These are phyloP conservation scores for Lophiotrema nucula DNA, from an alignment of 495 filamentous ascomycete species.

Conservation along the genomic window DNA sequence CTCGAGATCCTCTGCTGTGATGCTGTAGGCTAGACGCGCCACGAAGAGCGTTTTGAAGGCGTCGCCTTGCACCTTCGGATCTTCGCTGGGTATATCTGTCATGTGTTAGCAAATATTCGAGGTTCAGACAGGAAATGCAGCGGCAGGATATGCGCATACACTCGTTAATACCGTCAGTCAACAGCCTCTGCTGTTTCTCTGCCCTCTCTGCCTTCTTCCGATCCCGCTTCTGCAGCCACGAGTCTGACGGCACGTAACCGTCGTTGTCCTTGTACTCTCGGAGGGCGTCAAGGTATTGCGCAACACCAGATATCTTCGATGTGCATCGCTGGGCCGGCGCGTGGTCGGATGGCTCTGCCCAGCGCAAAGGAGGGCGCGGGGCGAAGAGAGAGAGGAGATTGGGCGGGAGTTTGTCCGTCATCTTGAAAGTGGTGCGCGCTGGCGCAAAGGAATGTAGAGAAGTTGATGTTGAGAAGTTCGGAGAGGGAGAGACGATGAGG, in stretches of 20 bases:
- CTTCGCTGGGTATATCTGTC: constrained; percentile 49
- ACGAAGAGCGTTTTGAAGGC: constrained; percentile 95
- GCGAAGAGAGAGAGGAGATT: constrained; percentile 92
- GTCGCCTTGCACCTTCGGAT: constrained; percentile 85
- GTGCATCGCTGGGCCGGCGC: constrained; percentile 79
- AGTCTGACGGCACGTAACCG: constrained; percentile 82
- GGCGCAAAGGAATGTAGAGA: neutral
- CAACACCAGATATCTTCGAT: constrained; percentile 67
- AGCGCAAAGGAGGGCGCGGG: constrained; percentile 87
- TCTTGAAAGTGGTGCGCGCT: constrained; percentile 38
- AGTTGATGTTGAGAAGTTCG: neutral
- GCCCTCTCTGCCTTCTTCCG: constrained; percentile 77
- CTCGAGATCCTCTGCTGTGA: constrained; percentile 85
- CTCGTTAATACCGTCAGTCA: constrained; percentile 63
- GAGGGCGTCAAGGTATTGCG: constrained; percentile 68
- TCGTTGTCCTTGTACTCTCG: constrained; percentile 67
- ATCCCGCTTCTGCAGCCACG: constrained; percentile 83
- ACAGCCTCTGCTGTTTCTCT: constrained; percentile 57
- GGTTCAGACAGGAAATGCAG: too few species aligned
- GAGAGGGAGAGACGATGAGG: constrained; percentile 5
- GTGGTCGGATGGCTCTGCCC: constrained; percentile 78
- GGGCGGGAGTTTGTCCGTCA: constrained; percentile 94
- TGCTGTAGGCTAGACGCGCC: constrained; percentile 82
- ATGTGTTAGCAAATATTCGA: constrained; percentile 9
- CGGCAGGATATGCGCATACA: too few species aligned